Base-by-base conservation (phyloP, 2,329 filamentous ascomycete species). In the Claviceps sp. region DNA sequence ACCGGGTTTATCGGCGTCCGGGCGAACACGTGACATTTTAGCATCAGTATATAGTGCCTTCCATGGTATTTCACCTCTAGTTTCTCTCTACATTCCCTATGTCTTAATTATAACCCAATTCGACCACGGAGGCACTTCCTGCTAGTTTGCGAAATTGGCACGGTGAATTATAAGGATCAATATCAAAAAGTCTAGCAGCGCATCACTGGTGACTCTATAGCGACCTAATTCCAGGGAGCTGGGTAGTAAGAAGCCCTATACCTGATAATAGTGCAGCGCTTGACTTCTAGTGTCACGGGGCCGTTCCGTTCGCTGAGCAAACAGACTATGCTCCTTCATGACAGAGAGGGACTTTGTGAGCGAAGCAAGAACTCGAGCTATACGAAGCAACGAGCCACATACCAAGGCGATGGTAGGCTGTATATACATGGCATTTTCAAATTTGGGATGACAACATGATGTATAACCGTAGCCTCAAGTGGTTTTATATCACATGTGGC, bases 1-100 rank as follows among this genome's bases (percentile, higher is more conserved):
- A 71, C 60, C 61, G 66, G 62, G 9, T 65, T 60, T 59, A 44
- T 57, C 38, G 58, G 58, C 55, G 58, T 56, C 55, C 51, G 50
- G 48, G 62, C 59, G 60, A 61, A 58, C 56, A 43, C 50, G 50
- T 56, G 59, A 50, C 55, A 56, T 52, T 55, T 53, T 39, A 50
- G 51, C 42, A 52, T 54, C 36, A 48, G 39, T 38, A 26, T 49
- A 47, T 52, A 34, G 38, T 53, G 51, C 23, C 39, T 50, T 45
- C 20, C 49, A 53, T 44, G 50, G 47, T 54, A 51, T 52, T 40
- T 53, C 48, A 47, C 50, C 46, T 40, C 16, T 23, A 22, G 8
- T 22, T 51, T 43, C 20, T 45, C 50, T 9, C 13, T 42, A 29
- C 39, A 45, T 23, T 44, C n/a, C 49, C 39, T 50, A 37, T 9